Evolutionary conservation across 2,329 filamentous ascomycete genomes (phyloP).

Genomic region (Monosporascus sp.): DNA sequence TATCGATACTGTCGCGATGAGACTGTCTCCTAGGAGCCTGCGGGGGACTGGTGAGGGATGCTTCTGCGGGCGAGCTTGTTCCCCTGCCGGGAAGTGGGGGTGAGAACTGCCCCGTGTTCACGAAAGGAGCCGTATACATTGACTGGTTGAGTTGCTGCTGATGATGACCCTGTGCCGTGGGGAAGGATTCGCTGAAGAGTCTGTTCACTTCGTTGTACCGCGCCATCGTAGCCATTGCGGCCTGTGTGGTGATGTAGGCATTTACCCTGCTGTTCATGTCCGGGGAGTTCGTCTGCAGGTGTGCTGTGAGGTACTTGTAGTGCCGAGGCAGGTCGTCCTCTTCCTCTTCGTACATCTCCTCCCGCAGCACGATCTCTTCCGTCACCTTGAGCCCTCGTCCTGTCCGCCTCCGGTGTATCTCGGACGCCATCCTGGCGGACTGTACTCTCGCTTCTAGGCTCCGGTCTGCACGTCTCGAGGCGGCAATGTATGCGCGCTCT

Average conservation of each 20-base stretch:
- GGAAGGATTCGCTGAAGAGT: slow-evolving; percentile 43
- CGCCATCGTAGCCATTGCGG: slow-evolving; percentile 38
- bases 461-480: slow-evolving; percentile 79
- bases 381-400: slow-evolving; percentile 77
- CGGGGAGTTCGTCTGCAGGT: slow-evolving; percentile 54
- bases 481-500: slow-evolving; percentile 86
- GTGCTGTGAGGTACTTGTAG: slow-evolving; percentile 58
- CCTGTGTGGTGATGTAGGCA: slow-evolving; percentile 36
- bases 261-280: slow-evolving; percentile 59
- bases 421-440: slow-evolving; percentile 82
- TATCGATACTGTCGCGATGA: slow-evolving; percentile 7
- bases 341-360: slow-evolving; percentile 96
- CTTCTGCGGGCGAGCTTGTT: neutral
- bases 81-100: slow-evolving; percentile 9
- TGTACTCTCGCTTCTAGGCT: slow-evolving; percentile 83
- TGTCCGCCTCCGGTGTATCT: slow-evolving; percentile 83
- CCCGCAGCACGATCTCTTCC: slow-evolving; percentile 79
- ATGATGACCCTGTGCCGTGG: slow-evolving; percentile 28
- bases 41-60: slow-evolving; percentile 11
- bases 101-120: slow-evolving; percentile 12
- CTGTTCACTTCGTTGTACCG: slow-evolving; percentile 42
- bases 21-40: slow-evolving; percentile 14
- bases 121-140: slow-evolving; percentile 21
- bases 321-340: slow-evolving; percentile 72
- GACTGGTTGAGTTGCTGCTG: slow-evolving; percentile 26